Conservation (phyloP, 352 stramenopile species). For the Plasmopara viticola region DNA sequence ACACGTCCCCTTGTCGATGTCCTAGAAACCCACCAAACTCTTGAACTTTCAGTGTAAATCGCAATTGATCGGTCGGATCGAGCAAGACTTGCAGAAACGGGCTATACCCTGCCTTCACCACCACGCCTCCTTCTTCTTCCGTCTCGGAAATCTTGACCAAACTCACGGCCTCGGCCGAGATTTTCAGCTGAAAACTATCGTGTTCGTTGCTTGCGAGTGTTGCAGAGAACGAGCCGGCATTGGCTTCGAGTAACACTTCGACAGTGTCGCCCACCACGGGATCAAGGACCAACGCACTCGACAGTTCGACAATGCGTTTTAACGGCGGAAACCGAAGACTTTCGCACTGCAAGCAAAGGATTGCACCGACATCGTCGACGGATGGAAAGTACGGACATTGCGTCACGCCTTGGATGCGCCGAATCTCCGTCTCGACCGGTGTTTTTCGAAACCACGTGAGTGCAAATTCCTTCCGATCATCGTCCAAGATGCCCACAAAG, state of each 20-base stretch:
- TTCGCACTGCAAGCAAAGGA: slow-evolving; percentile 51
- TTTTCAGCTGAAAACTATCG: slow-evolving; percentile 82
- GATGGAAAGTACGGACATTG: slow-evolving; percentile 59
- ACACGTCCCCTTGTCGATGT: slow-evolving; percentile 47
- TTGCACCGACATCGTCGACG: slow-evolving; percentile 57
- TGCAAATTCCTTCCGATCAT: slow-evolving; percentile 51
- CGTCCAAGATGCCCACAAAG: slow-evolving; percentile 50
- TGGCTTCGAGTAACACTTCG: slow-evolving; percentile 62
- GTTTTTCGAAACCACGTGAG: slow-evolving; percentile 71
- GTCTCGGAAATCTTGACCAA: slow-evolving; percentile 73
- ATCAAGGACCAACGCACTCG: slow-evolving; percentile 42
- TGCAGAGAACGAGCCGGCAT: slow-evolving; percentile 64
- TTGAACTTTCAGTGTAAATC: slow-evolving; percentile 72
- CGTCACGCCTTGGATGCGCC: slow-evolving; percentile 55
- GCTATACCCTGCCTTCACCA: slow-evolving; percentile 47
- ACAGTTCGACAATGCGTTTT: slow-evolving; percentile 47
- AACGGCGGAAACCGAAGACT: slow-evolving; percentile 63
- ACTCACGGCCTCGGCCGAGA: slow-evolving; percentile 37
- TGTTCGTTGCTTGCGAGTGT: slow-evolving; percentile 71
- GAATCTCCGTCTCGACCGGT: slow-evolving; percentile 38
- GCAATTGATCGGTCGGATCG: slow-evolving; percentile 53
- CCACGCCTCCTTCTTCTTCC: slow-evolving; percentile 53
- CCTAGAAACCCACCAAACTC: slow-evolving; percentile 72
- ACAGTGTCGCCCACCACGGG: slow-evolving; percentile 62
- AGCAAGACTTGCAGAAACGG: slow-evolving; percentile 64